Percentiles rank a stretch among this genome's conserved stretches.
Evolutionary conservation across 176 grass and related monocot genomes (phyloP).

Genomic region (Phragmites australis): DNA sequence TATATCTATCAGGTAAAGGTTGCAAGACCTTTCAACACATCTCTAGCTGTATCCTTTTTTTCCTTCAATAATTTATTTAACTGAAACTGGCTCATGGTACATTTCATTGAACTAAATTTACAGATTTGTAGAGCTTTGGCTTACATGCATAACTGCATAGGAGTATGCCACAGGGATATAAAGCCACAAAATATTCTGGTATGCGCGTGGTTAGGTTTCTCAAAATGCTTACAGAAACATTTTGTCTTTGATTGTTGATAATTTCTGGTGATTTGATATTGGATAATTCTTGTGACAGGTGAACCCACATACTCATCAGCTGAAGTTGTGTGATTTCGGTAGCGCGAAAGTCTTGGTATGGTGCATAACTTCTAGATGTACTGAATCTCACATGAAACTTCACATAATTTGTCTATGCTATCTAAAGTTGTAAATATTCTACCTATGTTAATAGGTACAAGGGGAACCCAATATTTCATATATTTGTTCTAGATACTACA

Average conservation of each 20-base stretch:
- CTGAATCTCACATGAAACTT: not conserved
- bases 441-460: conserved; percentile 55
- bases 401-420: not conserved
- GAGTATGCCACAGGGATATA: conserved; percentile 89
- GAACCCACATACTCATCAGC: conserved; percentile 81
- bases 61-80: not conserved
- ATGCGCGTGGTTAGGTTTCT: conserved; percentile 29
- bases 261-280: conserved; percentile 24
- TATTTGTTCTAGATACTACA: conserved; percentile 90
- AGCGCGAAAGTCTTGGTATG: conserved; percentile 88
- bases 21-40: conserved; percentile 5
- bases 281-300: conserved; percentile 58
- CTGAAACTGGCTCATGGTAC: not conserved
- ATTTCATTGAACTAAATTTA: conserved; percentile 31
- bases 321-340: conserved; percentile 86
- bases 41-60: not conserved
- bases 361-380: conserved; percentile 26
- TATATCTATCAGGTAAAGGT: conserved; percentile 82
- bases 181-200: conserved; percentile 94
- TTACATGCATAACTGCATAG: conserved; percentile 65
- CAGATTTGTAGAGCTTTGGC: conserved; percentile 86
- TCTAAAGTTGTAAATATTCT: conserved; percentile 30
- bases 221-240: not conserved
- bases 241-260: not conserved
- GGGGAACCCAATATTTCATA: conserved; percentile 95